These are phyloP conservation scores for Crithidia mellificae DNA, from an alignment of 208 protist species.

Conservation along the genomic window DNA sequence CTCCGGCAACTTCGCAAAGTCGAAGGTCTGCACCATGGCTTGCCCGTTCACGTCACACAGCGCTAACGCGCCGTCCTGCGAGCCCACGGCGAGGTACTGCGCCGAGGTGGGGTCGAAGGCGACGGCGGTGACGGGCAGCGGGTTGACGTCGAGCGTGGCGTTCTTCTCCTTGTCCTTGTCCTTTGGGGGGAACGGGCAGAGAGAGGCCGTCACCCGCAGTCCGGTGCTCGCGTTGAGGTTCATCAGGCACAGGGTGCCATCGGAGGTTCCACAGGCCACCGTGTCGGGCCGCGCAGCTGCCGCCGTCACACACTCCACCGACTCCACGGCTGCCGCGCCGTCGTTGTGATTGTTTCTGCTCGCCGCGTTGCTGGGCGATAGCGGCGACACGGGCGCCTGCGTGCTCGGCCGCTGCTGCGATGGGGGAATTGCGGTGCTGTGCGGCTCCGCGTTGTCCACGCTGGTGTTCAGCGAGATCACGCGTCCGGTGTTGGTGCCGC, in stretches of 20 bases:
- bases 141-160: conserved; percentile 18
- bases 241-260: conserved; percentile 64
- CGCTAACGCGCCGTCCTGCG: conserved; percentile 66
- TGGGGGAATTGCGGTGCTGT: conserved; percentile 37
- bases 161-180: conserved; percentile 33
- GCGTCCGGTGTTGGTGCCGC: conserved; percentile 71
- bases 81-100: conserved; percentile 73
- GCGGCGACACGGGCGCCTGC: conserved; percentile 20
- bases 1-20: conserved; percentile 35
- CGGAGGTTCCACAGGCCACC: conserved; percentile 76
- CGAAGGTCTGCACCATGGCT: conserved; percentile 61
- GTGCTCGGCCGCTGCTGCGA: conserved; percentile 25
- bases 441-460: conserved; percentile 51
- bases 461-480: conserved; percentile 81
- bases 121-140: conserved; percentile 56
- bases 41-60: conserved; percentile 52
- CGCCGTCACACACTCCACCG: conserved; percentile 67
- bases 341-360: not conserved
- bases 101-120: conserved; percentile 74
- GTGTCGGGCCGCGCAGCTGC: conserved; percentile 61
- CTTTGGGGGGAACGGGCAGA: conserved; percentile 62
- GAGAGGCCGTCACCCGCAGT: conserved; percentile 43
- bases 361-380: conserved; percentile 8
- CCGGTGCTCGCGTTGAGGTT: conserved; percentile 73
- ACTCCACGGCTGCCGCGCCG: conserved; percentile 30